Evolutionary conservation across 2,329 filamentous ascomycete species (phyloP).

Genomic region (Penicillium sp.): DNA sequence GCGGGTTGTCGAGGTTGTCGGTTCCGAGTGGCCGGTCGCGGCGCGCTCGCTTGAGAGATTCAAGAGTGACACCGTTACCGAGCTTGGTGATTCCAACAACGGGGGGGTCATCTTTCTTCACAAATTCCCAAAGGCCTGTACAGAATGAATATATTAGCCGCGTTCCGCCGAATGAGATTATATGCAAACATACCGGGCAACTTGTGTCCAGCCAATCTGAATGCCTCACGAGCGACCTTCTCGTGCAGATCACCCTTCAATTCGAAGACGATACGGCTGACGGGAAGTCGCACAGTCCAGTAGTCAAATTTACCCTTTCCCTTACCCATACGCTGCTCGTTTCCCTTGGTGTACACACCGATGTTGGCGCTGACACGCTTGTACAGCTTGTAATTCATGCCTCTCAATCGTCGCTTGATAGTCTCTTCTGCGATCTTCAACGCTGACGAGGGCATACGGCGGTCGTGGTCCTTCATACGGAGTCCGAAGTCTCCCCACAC

Average conservation of each 20-base stretch:
- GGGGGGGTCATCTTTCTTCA: constrained; percentile 84
- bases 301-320: constrained; percentile 97
- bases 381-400: constrained; percentile 88
- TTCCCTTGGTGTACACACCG: constrained; percentile 91
- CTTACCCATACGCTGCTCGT: constrained; percentile 98
- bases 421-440: constrained; percentile 91
- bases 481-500: constrained; percentile 96
- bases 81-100: constrained; percentile 93
- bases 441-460: constrained; percentile 80
- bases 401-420: constrained; percentile 82
- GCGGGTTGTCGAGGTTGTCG: constrained; percentile 27
- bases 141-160: constrained; percentile 16
- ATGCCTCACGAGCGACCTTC: constrained; percentile 88
- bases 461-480: constrained; percentile 89
- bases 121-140: constrained; percentile 72
- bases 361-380: constrained; percentile 89
- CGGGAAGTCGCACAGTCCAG: constrained; percentile 86
- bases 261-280: constrained; percentile 91
- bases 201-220: constrained; percentile 91
- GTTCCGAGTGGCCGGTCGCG: constrained; percentile 56
- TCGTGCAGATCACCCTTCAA: constrained; percentile 90
- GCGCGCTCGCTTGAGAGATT: constrained; percentile 78
- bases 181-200: constrained; percentile 67
- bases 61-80: constrained; percentile 73
- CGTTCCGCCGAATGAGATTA: constrained; percentile 1